phyloP scores from a whole-genome alignment of 495 filamentous ascomycete genomes.

The Xylaria scruposa region DNA sequence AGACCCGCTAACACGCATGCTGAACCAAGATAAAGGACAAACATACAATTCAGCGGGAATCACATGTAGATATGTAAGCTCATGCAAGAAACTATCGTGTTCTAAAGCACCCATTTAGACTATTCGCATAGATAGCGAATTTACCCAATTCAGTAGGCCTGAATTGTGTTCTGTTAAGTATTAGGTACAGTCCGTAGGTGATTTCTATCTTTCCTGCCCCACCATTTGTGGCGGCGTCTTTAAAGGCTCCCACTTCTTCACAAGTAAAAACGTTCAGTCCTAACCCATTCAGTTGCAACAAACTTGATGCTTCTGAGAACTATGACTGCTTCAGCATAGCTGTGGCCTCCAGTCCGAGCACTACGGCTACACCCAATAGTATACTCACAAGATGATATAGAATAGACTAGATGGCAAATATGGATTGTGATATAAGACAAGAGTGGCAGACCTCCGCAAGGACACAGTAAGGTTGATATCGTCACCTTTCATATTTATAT shows the following conservation, averaged over 20 bases:
- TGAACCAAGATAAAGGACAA: background rate
- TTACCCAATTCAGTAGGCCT: too few relatives aligned
- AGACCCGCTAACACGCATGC: background rate
- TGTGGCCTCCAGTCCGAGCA: background rate
- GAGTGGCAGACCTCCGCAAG: conserved; percentile 29
- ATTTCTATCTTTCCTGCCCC: background rate
- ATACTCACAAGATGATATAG: conserved; percentile 6
- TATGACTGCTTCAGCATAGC: background rate
- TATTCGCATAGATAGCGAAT: background rate
- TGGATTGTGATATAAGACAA: conserved; percentile 33
- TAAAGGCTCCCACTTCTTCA: background rate
- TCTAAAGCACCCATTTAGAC: too few relatives aligned
- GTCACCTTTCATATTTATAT: background rate
- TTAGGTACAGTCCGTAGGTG: too few relatives aligned
- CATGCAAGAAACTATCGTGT: background rate
- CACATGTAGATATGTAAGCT: background rate
- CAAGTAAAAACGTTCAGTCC: background rate
- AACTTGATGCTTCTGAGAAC: background rate
- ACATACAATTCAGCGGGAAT: background rate
- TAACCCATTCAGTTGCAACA: background rate
- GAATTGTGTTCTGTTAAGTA: background rate
- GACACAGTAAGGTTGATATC: conserved; percentile 35
- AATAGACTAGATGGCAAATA: conserved; percentile 30
- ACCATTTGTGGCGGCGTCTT: background rate
- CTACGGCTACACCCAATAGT: background rate